Evolutionary conservation across 352 stramenopile species (phyloP).

Genomic region (Phytophthora multivora): DNA sequence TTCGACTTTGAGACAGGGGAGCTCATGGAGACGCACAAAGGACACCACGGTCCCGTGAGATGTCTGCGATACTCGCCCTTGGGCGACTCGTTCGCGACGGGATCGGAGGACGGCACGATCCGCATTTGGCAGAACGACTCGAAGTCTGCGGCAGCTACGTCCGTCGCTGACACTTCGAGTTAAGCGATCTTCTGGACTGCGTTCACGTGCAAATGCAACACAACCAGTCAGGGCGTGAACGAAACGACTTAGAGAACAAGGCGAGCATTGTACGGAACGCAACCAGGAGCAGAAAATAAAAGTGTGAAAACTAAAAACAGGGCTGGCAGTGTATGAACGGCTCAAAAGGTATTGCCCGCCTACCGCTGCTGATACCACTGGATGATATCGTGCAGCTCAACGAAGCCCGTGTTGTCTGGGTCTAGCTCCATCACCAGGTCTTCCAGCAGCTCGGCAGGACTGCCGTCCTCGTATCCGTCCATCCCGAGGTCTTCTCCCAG

Average conservation of each 20-base stretch:
- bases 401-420: conserved; percentile 75
- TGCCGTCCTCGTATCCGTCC: conserved; percentile 55
- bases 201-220: neutral
- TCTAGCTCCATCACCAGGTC: conserved; percentile 76
- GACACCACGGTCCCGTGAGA: conserved; percentile 97
- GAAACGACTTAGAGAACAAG: conserved; percentile 32
- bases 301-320: conserved; percentile 25
- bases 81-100: conserved; percentile 94
- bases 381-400: conserved; percentile 83
- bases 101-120: conserved; percentile 98
- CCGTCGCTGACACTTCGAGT: conserved; percentile 53
- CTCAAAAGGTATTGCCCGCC: neutral
- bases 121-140: conserved; percentile 94
- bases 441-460: conserved; percentile 52
- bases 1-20: conserved; percentile 94
- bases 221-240: conserved; percentile 10
- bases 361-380: conserved; percentile 81
- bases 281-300: conserved; percentile 27
- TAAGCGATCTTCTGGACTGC: conserved; percentile 15
- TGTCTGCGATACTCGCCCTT: conserved; percentile 95
- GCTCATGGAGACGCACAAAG: conserved; percentile 96
- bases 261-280: conserved; percentile 16
- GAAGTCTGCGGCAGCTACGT: conserved; percentile 64
- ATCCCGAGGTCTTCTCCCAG: conserved; percentile 69
- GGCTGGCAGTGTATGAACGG: neutral